Percentiles rank a stretch among this genome's conserved stretches.
Evolutionary conservation across 495 filamentous ascomycete species (phyloP).

Genomic region (Tuber umbilicatum): DNA sequence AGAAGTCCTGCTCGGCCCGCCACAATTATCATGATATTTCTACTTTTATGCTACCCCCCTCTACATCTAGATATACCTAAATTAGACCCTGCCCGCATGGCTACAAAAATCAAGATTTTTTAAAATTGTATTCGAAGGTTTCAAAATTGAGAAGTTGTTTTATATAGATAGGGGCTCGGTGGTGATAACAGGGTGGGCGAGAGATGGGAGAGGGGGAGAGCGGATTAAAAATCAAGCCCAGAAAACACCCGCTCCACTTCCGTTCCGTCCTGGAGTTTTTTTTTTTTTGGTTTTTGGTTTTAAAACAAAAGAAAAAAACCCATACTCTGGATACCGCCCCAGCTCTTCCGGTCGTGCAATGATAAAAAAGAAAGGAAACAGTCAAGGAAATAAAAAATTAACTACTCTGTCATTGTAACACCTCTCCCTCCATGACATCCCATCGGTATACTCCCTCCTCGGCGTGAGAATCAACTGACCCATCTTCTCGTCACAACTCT

Average conservation of each 20-base stretch:
- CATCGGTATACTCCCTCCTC: slow-evolving; percentile 19
- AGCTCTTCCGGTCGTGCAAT: background rate
- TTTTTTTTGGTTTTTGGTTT: background rate
- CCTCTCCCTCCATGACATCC: background rate
- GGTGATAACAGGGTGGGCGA: too few species aligned
- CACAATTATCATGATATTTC: too few species aligned
- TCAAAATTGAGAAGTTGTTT: too few species aligned
- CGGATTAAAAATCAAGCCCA: too few species aligned
- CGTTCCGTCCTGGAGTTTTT: background rate
- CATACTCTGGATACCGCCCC: slow-evolving; percentile 18
- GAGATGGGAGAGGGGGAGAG: too few species aligned
- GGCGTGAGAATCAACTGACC: slow-evolving; percentile 39
- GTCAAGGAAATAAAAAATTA: background rate
- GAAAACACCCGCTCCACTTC: background rate
- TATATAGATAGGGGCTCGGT: too few species aligned
- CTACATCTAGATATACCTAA: too few species aligned
- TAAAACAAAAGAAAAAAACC: slow-evolving; percentile 11
- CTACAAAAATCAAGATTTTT: too few species aligned
- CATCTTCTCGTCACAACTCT: slow-evolving; percentile 38
- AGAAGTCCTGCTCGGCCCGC: too few species aligned
- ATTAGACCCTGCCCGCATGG: too few species aligned
- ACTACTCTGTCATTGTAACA: background rate
- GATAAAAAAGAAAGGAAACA: background rate
- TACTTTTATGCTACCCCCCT: too few species aligned
- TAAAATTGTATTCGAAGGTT: too few species aligned